These are phyloP conservation scores for Pythium monospermum DNA, from an alignment of 352 stramenopile species.

Conservation along the genomic window DNA sequence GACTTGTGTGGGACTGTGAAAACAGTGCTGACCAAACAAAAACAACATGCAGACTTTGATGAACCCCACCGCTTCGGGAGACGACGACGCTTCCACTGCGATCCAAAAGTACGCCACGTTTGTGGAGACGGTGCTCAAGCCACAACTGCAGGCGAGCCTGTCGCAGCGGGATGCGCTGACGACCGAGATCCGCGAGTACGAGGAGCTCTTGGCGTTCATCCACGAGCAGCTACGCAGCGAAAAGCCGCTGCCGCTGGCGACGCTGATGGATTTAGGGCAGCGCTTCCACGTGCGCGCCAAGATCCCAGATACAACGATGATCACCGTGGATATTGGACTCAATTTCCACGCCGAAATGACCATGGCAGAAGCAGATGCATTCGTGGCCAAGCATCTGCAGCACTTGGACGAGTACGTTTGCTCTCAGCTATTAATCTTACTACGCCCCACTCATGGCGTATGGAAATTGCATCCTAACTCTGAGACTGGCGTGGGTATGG, in stretches of 20 bases:
- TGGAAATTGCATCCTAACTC: too few relatives aligned
- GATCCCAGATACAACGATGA: conserved; percentile 43
- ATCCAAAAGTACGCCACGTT: conserved; percentile 63
- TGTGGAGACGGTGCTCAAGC: conserved; percentile 62
- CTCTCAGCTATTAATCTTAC: too few relatives aligned
- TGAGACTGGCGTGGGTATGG: too few relatives aligned
- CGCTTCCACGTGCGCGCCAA: conserved; percentile 73
- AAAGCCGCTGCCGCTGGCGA: conserved; percentile 11
- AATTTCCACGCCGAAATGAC: conserved; percentile 82
- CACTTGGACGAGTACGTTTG: conserved; percentile 42
- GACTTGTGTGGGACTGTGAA: background rate
- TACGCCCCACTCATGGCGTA: too few relatives aligned
- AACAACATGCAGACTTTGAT: too few relatives aligned
- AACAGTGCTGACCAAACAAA: background rate
- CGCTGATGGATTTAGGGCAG: conserved; percentile 68
- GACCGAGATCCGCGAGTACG: conserved; percentile 59
- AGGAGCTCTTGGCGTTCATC: conserved; percentile 44
- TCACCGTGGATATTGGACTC: conserved; percentile 67
- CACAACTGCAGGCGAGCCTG: conserved; percentile 60
- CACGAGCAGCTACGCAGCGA: conserved; percentile 19
- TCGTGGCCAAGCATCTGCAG: conserved; percentile 47
- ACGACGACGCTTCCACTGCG: conserved; percentile 18
- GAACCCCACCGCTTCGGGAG: background rate
- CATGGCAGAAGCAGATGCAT: conserved; percentile 43
- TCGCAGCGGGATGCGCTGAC: conserved; percentile 40